Evolutionary conservation across 2,329 filamentous ascomycete species (phyloP).

Genomic region (Alternaria alternata): DNA sequence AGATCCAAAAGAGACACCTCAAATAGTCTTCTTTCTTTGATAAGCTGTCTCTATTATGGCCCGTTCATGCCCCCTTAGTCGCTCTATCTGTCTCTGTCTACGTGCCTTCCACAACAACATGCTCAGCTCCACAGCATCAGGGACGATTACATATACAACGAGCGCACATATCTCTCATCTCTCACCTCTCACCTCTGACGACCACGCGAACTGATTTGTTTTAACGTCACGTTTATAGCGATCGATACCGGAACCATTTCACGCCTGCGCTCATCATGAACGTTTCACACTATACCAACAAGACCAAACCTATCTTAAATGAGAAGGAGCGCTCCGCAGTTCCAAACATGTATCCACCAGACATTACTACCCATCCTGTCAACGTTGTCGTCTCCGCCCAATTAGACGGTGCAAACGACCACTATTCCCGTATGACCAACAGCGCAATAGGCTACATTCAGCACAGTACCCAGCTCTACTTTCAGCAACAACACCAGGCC

Average conservation of each 20-base stretch:
- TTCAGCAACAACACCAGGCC: constrained; percentile 1
- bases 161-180: background rate
- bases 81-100: background rate
- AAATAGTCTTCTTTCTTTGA: background rate
- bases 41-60: background rate
- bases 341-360: background rate
- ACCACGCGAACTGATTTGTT: background rate
- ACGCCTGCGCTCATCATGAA: background rate
- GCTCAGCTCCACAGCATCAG: background rate
- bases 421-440: background rate
- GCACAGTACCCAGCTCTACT: background rate
- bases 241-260: background rate
- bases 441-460: background rate
- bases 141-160: background rate
- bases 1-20: background rate
- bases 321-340: background rate
- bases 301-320: background rate
- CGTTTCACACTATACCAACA: background rate
- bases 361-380: background rate
- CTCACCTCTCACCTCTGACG: background rate
- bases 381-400: constrained; percentile 4
- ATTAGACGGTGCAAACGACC: constrained; percentile 18
- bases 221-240: background rate
- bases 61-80: background rate
- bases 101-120: background rate